Evolutionary conservation across 768 basidiomycete genomes (phyloP), one percentile per base, ranked within the genome.

Genomic region (Pisolithus microcarpus): DNA sequence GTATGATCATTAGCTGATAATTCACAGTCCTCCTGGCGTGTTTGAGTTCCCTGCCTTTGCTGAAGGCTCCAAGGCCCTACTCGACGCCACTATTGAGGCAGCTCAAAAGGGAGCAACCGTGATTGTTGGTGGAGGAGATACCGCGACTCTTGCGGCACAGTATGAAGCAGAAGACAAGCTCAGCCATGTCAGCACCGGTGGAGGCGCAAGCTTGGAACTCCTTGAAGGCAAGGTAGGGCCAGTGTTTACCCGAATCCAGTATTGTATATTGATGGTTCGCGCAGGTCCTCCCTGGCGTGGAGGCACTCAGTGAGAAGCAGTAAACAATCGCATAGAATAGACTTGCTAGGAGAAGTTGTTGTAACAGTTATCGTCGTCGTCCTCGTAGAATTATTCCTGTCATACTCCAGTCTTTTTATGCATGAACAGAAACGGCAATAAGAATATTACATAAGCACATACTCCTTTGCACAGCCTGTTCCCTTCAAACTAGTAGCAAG

Each of bases 21-120:
- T 21, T 43, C 64, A 58, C 64, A 97, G 95, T 36, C 95, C 96
- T 38, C 87, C 94, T 34, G 95, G 95, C 59, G 95, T 99, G 37
- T 99, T 99, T 68, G 95, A 99, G 70, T 95, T 96, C 76, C 82
- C 89, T 37, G 81, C 82, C 18, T 99, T 99, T 61, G 86, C 93
- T 0, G 74, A 72, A 34, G 94, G 94, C 38, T 96, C 94, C 5
- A 80, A 82, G 63, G 70, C 83, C 10, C 82, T 96, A 39, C 82
- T 98, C 23, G 82, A 91, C 45, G 91, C 89, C 28, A 82, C 80
- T 61, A 79, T 95, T 61, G 84, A 91, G 61, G 94, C 94, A 24
- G 91, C 91, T 46, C 67, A 82, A 65, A 80, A 82, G 21, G 94
- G 94, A 23, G 76, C 91, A 9, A 88, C 85, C 7, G 95, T 99